phyloP scores from a whole-genome alignment of 2,329 filamentous ascomycete species.

The Sarocladium oryzae region DNA sequence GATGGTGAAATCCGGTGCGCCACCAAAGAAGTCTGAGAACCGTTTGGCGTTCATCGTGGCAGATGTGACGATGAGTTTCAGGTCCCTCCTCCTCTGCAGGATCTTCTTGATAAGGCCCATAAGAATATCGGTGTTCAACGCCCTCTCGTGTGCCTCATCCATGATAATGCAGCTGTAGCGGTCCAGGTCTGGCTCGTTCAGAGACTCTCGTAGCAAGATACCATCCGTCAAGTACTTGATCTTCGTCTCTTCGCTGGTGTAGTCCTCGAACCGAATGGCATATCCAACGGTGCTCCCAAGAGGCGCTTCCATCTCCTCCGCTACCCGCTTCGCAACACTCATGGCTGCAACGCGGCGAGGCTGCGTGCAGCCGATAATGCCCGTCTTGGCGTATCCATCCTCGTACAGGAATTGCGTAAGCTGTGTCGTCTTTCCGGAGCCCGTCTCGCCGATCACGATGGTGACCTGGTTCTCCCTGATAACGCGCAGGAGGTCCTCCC shows the following conservation, averaged over 20 bases:
- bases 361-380: slow-evolving; percentile 95
- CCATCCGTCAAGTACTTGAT: slow-evolving; percentile 99
- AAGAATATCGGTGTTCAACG: slow-evolving; percentile 91
- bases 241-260: slow-evolving; percentile 86
- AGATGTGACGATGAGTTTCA: slow-evolving; percentile 96
- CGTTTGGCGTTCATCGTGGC: slow-evolving; percentile 98
- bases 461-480: slow-evolving; percentile 96
- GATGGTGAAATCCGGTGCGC: slow-evolving; percentile 93
- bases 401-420: slow-evolving; percentile 94
- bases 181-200: slow-evolving; percentile 88
- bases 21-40: slow-evolving; percentile 93
- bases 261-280: slow-evolving; percentile 97
- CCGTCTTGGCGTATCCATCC: slow-evolving; percentile 81
- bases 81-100: slow-evolving; percentile 75
- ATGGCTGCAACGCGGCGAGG: slow-evolving; percentile 95
- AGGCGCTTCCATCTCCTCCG: slow-evolving; percentile 95
- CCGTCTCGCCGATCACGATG: slow-evolving; percentile 94
- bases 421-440: slow-evolving; percentile 96
- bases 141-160: slow-evolving; percentile 97
- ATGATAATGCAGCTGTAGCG: slow-evolving; percentile 98
- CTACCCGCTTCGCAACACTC: slow-evolving; percentile 97
- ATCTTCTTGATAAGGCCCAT: slow-evolving; percentile 99
- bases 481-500: slow-evolving; percentile 84
- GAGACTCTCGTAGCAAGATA: slow-evolving; percentile 84
- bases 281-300: slow-evolving; percentile 87